Percentiles rank a stretch among this genome's conserved stretches.
phyloP scores from a whole-genome alignment of 2,329 filamentous ascomycete genomes.

The Hypoxylon sp. region DNA sequence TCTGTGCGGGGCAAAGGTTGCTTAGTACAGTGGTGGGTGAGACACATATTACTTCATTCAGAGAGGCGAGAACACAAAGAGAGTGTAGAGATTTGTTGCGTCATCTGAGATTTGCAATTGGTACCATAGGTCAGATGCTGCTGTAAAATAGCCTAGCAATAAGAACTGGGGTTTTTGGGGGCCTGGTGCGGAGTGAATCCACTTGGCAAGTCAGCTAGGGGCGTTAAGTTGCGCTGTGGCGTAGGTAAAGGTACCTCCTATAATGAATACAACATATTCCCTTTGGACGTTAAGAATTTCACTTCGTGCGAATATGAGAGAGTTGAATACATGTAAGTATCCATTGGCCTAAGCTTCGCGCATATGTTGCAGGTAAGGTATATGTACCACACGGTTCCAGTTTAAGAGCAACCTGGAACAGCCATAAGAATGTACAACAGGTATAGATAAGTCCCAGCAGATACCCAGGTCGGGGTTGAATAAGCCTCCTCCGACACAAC shows the following conservation, averaged over 20 bases:
- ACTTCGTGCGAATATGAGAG: neutral
- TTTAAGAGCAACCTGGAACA: neutral
- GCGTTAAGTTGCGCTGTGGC: too few relatives aligned
- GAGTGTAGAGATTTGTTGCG: conserved; percentile 6
- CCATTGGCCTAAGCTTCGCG: neutral
- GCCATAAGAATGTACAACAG: neutral
- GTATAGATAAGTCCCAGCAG: neutral
- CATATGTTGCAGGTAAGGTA: neutral
- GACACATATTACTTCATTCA: neutral
- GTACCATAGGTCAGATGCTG: neutral
- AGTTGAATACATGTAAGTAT: neutral
- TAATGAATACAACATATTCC: too few relatives aligned
- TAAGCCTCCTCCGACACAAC: neutral
- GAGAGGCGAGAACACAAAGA: neutral
- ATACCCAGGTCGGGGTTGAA: neutral
- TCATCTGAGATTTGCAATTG: conserved; percentile 6
- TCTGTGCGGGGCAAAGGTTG: neutral
- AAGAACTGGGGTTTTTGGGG: neutral
- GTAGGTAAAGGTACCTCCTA: too few relatives aligned
- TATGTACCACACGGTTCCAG: neutral
- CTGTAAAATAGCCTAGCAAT: neutral
- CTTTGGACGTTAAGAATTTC: neutral
- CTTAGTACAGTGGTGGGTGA: neutral
- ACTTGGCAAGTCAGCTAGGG: too few relatives aligned
- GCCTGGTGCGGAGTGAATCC: neutral